phyloP scores from a whole-genome alignment of 75 land plant genomes.

The Selaginella tamariscina region DNA sequence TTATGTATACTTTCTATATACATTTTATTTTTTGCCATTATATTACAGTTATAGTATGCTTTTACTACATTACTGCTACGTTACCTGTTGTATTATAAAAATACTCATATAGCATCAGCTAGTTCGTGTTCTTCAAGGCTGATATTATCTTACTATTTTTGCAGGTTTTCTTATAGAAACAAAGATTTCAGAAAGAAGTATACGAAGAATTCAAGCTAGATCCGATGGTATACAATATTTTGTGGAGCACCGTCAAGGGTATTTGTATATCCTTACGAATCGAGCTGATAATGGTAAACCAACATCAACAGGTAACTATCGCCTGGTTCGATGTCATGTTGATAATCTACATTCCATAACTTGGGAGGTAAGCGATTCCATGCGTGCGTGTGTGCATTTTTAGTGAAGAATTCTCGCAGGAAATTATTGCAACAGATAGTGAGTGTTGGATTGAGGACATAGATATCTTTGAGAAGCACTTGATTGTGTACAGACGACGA shows the following conservation, averaged over 20 bases:
- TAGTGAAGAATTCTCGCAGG: conserved; percentile 26
- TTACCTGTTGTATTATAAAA: background rate
- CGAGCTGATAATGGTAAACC: conserved; percentile 23
- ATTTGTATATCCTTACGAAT: conserved; percentile 86
- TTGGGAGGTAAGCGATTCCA: conserved; percentile 59
- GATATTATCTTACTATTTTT: too few species aligned
- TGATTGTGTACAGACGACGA: conserved; percentile 55
- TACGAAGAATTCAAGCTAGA: conserved; percentile 47
- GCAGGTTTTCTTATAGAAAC: conserved; percentile 85
- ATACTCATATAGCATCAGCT: too few species aligned
- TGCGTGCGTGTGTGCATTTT: background rate
- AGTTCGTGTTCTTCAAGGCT: background rate
- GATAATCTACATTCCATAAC: conserved; percentile 28
- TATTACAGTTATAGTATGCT: too few species aligned
- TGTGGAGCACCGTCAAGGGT: conserved; percentile 80
- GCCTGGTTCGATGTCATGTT: conserved; percentile 47
- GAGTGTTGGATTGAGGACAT: conserved; percentile 54
- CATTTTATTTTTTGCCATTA: too few species aligned
- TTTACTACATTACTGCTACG: too few species aligned
- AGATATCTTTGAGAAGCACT: conserved; percentile 76
- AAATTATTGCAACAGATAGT: conserved; percentile 38
- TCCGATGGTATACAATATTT: conserved; percentile 67
- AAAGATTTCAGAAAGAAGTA: conserved; percentile 23
- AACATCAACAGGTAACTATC: conserved; percentile 28
- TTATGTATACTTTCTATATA: too few species aligned